Evolutionary conservation across 2,329 filamentous ascomycete genomes (phyloP), one percentile per base, ranked within the genome.

Genomic region (Cladophialophora yegresii): DNA sequence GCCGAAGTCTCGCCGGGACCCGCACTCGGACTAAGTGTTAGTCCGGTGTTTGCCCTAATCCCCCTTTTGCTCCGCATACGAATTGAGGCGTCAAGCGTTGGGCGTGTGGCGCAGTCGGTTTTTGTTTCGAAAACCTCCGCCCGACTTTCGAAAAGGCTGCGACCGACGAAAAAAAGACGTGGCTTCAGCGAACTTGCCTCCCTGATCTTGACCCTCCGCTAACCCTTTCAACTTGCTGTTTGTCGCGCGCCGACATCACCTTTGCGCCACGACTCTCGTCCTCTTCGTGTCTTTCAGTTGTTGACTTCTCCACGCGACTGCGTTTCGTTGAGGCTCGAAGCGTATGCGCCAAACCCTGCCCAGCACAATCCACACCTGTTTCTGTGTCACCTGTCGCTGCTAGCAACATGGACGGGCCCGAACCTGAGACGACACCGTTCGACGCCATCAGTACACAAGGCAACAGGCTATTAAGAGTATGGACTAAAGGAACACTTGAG

Each of bases 341-440:
- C 56, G 66, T 57, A 66, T 69, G 68, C 64, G 68, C 64, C 64
- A 64, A 63, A 57, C 65, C 69, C 49, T 66, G 58, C 50, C 60
- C 16, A 43, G 16, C 36, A 43, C 36, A 43, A 8, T 43, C 64
- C 28, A 62, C 63, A 3, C 2, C 22, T n/a, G 22, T 9, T 22
- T 57, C 65, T 3, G 40, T 59, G 13, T 55, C 64, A 58, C 64
- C 65, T 12, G 45, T 59, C 47, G 61, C 30, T 33, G 64, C 57
- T 57, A 43, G 72, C 71, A 76, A 70, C 65, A 96, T 96, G 93
- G 92, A 97, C 82, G 87, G 87, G 73, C 85, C 88, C 67, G 92
- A 96, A 82, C 89, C 91, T 68, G 92, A 96, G 56, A 87, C 90
- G 81, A 96, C 92, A 78, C 92, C 93, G 80, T 97, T 96, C 81